Conservation (phyloP, 2,329 filamentous ascomycete genomes). For the Thermothelomyces thermophilus region DNA sequence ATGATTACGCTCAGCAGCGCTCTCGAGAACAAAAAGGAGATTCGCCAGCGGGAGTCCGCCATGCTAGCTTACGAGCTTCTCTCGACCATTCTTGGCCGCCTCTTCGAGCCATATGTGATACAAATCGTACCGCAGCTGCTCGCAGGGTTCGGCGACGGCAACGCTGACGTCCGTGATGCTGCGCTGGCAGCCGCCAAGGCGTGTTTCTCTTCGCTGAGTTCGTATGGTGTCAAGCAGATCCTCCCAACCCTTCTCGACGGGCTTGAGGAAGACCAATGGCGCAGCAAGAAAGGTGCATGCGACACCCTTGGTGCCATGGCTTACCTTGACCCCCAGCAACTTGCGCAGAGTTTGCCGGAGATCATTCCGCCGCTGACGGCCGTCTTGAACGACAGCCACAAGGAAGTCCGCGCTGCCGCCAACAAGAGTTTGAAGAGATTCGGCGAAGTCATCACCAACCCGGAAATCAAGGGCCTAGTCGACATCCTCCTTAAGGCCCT, state of each 20-base stretch:
- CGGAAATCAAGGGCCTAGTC: constrained; percentile 90
- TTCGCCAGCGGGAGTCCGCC: constrained; percentile 80
- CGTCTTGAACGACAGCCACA: constrained; percentile 95
- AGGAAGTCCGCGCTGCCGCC: constrained; percentile 85
- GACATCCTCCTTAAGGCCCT: constrained; percentile 89
- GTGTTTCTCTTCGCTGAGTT: constrained; percentile 88
- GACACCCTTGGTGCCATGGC: constrained; percentile 97
- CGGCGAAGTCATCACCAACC: constrained; percentile 96
- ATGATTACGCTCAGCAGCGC: constrained; percentile 73
- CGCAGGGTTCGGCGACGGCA: constrained; percentile 80
- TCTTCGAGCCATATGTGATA: constrained; percentile 96
- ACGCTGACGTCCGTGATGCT: constrained; percentile 82
- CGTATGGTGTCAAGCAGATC: constrained; percentile 91
- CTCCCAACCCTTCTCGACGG: constrained; percentile 86
- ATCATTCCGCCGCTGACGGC: constrained; percentile 94
- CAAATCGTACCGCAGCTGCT: constrained; percentile 90
- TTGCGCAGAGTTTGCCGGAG: constrained; percentile 84
- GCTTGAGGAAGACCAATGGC: constrained; percentile 92
- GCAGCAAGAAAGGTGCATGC: constrained; percentile 96
- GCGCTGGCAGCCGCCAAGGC: constrained; percentile 90
- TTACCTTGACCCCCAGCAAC: constrained; percentile 91
- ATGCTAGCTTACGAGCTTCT: constrained; percentile 87
- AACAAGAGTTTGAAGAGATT: constrained; percentile 97
- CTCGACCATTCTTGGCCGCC: constrained; percentile 73
- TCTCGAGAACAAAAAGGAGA: constrained; percentile 91